phyloP scores from a whole-genome alignment of 2,329 filamentous ascomycete species.

The Amauroascus niger region DNA sequence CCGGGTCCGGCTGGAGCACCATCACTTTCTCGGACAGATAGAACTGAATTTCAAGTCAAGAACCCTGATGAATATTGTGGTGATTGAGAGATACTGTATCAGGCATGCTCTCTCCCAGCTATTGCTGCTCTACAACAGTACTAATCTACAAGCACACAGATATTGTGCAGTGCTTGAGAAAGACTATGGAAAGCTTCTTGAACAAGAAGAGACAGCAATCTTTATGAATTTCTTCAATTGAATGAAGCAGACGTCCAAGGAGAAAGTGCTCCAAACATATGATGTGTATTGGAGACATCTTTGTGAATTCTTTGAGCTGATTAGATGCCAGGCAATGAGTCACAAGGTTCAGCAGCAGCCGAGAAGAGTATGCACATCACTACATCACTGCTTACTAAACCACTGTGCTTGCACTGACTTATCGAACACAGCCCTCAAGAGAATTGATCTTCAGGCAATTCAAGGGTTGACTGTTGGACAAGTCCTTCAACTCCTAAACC shows the following conservation, averaged over 20 bases:
- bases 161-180: not conserved
- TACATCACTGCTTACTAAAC: too few relatives aligned
- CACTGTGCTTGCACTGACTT: too few relatives aligned
- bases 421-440: not conserved
- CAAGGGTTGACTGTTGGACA: constrained; percentile 1
- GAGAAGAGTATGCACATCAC: too few relatives aligned
- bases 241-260: too few relatives aligned
- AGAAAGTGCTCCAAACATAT: too few relatives aligned
- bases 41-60: not conserved
- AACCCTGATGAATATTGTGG: not conserved
- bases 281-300: too few relatives aligned
- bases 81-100: not conserved
- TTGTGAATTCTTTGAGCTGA: too few relatives aligned
- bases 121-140: not conserved
- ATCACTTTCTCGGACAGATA: not conserved
- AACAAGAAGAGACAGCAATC: not conserved
- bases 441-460: not conserved
- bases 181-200: not conserved
- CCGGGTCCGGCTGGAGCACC: not conserved
- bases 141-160: not conserved
- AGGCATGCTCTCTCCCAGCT: not conserved
- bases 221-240: too few relatives aligned
- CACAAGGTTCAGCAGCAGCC: too few relatives aligned
- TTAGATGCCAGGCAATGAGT: too few relatives aligned
- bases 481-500: not conserved